These are phyloP conservation scores for Tetrapyrgos nigripes DNA, from an alignment of 1,284 basidiomycete genomes.

Conservation along the genomic window DNA sequence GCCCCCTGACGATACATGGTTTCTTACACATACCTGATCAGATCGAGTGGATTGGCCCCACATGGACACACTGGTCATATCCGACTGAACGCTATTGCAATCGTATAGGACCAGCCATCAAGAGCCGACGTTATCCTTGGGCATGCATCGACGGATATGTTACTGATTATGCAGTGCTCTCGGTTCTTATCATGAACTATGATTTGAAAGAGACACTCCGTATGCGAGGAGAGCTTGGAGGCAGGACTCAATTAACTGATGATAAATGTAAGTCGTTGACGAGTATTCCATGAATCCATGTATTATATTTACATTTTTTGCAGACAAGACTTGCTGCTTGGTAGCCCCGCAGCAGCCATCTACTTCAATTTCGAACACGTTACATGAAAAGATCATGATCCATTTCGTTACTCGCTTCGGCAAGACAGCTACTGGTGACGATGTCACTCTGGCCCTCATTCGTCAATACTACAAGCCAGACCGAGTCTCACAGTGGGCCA, in stretches of 20 bases:
- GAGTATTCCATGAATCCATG: too few species aligned
- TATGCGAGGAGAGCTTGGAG: not conserved
- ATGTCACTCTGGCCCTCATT: too few species aligned
- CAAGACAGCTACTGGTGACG: too few species aligned
- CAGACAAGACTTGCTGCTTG: too few species aligned
- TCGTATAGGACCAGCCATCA: constrained; percentile 29
- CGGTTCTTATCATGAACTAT: constrained; percentile 32
- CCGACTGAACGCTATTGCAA: constrained; percentile 46
- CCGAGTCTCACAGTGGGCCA: too few species aligned
- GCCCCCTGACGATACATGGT: constrained; percentile 42
- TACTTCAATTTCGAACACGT: too few species aligned
- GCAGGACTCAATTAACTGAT: not conserved
- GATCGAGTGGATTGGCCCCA: constrained; percentile 39
- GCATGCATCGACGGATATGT: constrained; percentile 34
- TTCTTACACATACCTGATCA: constrained; percentile 41
- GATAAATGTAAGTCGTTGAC: constrained; percentile 2
- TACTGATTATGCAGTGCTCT: constrained; percentile 32
- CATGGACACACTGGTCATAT: constrained; percentile 47
- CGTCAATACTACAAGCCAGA: too few species aligned
- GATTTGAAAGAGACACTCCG: constrained; percentile 23
- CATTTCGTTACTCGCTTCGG: too few species aligned
- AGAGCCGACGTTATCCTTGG: constrained; percentile 37
- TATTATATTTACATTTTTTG: too few species aligned
- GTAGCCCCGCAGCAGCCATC: too few species aligned
- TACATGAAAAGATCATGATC: too few species aligned